Percentiles rank a stretch among this genome's conserved stretches.
These are phyloP conservation scores for Xylaria sp. DNA, from an alignment of 2,329 filamentous ascomycete genomes.

Conservation along the genomic window DNA sequence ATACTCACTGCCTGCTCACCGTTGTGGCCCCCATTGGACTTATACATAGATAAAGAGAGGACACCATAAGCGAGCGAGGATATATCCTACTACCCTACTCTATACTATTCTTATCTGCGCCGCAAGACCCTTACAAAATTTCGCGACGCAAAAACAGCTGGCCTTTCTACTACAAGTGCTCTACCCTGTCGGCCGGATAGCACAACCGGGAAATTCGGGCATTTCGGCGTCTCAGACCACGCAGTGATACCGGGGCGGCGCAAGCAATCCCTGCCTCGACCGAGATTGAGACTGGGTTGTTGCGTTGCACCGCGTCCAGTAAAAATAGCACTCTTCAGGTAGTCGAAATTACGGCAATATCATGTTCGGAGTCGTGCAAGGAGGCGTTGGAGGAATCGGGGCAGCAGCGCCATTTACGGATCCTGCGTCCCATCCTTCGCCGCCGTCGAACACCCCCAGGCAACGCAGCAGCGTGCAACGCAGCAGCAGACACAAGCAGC, in stretches of 20 bases:
- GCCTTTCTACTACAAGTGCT: not conserved
- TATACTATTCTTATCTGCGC: conserved; percentile 9
- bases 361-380: conserved; percentile 36
- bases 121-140: not conserved
- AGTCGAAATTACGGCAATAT: conserved; percentile 26
- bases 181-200: conserved; percentile 4
- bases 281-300: conserved; percentile 12
- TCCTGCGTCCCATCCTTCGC: conserved; percentile 46
- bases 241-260: conserved; percentile 33
- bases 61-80: conserved; percentile 22
- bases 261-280: conserved; percentile 11
- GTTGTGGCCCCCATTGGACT: conserved; percentile 21
- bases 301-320: conserved; percentile 23
- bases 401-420: conserved; percentile 31
- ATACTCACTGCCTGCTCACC: conserved; percentile 14
- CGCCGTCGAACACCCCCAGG: conserved; percentile 45
- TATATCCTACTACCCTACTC: conserved; percentile 7
- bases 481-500: conserved; percentile 49
- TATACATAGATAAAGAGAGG: conserved; percentile 29
- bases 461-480: conserved; percentile 54
- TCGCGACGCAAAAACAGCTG: not conserved
- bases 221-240: conserved; percentile 19
- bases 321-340: conserved; percentile 25
- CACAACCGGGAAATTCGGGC: conserved; percentile 9
- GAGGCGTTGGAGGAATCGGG: conserved; percentile 28